These are phyloP conservation scores for Talaromyces funiculosus DNA, from an alignment of 2,329 filamentous ascomycete genomes.

Conservation along the genomic window DNA sequence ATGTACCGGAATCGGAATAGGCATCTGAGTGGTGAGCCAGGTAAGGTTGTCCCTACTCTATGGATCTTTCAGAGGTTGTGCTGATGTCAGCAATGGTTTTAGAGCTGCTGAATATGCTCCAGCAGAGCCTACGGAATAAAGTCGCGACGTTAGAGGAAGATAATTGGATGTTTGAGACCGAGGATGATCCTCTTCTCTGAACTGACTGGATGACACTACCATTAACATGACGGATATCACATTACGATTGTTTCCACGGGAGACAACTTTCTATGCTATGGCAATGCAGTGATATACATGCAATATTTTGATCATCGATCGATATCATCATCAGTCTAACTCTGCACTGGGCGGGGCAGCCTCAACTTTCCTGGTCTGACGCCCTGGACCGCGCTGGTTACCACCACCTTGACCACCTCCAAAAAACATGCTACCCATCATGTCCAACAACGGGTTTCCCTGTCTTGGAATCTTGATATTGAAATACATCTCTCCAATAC, in stretches of 20 bases:
- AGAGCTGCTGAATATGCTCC: conserved; percentile 67
- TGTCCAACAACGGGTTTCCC: conserved; percentile 89
- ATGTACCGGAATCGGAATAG: conserved; percentile 36
- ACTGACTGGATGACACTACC: too few species aligned
- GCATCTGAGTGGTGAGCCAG: conserved; percentile 57
- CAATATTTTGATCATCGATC: neutral
- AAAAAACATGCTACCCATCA: conserved; percentile 95
- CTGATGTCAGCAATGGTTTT: neutral
- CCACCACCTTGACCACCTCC: conserved; percentile 55
- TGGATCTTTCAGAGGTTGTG: neutral
- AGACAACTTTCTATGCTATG: neutral
- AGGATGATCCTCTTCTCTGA: conserved; percentile 44
- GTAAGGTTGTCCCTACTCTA: conserved; percentile 25
- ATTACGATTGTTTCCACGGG: neutral
- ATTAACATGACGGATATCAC: neutral
- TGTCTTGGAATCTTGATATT: conserved; percentile 81
- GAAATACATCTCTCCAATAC: conserved; percentile 96
- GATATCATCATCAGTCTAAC: conserved; percentile 33
- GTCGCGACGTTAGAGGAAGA: conserved; percentile 72
- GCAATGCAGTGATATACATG: neutral
- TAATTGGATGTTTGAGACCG: conserved; percentile 84
- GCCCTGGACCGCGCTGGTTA: conserved; percentile 39
- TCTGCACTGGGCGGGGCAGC: conserved; percentile 41
- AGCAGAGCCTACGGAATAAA: conserved; percentile 65
- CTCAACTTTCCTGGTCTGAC: conserved; percentile 43